Evolutionary conservation across 2,329 filamentous ascomycete genomes (phyloP).

Genomic region (Dactylellina haptotyla): DNA sequence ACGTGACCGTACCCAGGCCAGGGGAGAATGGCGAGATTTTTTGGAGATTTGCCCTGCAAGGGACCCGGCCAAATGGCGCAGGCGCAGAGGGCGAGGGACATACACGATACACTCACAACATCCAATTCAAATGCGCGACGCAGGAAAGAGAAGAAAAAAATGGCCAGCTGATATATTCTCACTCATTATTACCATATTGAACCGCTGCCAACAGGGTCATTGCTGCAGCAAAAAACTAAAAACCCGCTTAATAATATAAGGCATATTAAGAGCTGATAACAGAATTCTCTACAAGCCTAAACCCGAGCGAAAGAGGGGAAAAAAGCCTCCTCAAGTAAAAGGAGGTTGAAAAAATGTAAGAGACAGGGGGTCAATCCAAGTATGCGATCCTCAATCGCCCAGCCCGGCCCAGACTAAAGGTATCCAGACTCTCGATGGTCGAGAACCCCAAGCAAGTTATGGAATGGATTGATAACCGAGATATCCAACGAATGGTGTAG

Average conservation of each 20-base stretch:
- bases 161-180: neutral
- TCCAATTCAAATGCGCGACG: no score
- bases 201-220: neutral
- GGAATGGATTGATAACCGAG: conserved; percentile 13
- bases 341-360: conserved; percentile 17
- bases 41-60: conserved; percentile 37
- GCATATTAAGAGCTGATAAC: no score
- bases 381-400: neutral
- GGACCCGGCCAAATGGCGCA: conserved; percentile 7
- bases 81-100: neutral
- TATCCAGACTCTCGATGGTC: conserved; percentile 39
- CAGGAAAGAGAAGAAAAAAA: no score
- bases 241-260: neutral
- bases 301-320: neutral
- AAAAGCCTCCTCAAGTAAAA: conserved; percentile 17
- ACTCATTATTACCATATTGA: neutral
- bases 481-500: no score
- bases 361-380: conserved; percentile 22
- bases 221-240: neutral
- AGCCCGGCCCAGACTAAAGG: conserved; percentile 9
- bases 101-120: neutral
- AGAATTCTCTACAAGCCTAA: neutral
- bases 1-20: neutral
- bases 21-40: no score
- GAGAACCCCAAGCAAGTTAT: conserved; percentile 16